A percentile compares a stretch with the other conserved stretches of the same genome.
These are phyloP conservation scores for Chaetoceros tenuissimus DNA, from an alignment of 108 stramenopile genomes.

Conservation along the genomic window DNA sequence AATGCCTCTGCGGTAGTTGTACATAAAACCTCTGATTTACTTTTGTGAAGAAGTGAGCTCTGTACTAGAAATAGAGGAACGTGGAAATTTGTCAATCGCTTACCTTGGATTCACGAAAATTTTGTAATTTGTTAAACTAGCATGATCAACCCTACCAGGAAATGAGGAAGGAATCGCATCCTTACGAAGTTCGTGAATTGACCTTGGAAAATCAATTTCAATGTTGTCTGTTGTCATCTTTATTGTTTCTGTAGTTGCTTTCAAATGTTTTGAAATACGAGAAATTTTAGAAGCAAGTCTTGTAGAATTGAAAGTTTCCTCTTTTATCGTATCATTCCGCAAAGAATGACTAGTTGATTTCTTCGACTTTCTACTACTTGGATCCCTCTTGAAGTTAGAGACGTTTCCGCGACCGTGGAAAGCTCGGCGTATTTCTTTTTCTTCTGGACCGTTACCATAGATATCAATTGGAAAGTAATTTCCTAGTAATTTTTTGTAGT, in stretches of 20 bases:
- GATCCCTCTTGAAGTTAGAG: not conserved
- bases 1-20: slow-evolving; percentile 73
- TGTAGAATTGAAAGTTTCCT: slow-evolving; percentile 1
- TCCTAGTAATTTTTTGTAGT: slow-evolving; percentile 50
- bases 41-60: no score
- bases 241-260: slow-evolving; percentile 7
- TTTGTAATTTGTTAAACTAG: slow-evolving; percentile 44
- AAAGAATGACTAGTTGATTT: not conserved
- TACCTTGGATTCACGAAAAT: slow-evolving; percentile 86
- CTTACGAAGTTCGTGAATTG: slow-evolving; percentile 43
- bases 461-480: slow-evolving; percentile 65
- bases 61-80: no score
- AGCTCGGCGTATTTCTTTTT: slow-evolving; percentile 60
- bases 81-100: no score
- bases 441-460: slow-evolving; percentile 76
- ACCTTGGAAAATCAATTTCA: slow-evolving; percentile 40
- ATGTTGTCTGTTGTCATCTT: slow-evolving; percentile 17
- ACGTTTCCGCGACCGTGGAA: slow-evolving; percentile 38
- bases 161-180: slow-evolving; percentile 66
- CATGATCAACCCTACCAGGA: slow-evolving; percentile 69
- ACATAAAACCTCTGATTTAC: slow-evolving; percentile 72
- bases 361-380: not conserved
- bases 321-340: not conserved
- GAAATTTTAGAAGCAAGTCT: slow-evolving; percentile 7
- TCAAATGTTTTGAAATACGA: slow-evolving; percentile 7